Base-by-base conservation (phyloP, 1,139 yeast species). In the Geotrichum armillariae region DNA sequence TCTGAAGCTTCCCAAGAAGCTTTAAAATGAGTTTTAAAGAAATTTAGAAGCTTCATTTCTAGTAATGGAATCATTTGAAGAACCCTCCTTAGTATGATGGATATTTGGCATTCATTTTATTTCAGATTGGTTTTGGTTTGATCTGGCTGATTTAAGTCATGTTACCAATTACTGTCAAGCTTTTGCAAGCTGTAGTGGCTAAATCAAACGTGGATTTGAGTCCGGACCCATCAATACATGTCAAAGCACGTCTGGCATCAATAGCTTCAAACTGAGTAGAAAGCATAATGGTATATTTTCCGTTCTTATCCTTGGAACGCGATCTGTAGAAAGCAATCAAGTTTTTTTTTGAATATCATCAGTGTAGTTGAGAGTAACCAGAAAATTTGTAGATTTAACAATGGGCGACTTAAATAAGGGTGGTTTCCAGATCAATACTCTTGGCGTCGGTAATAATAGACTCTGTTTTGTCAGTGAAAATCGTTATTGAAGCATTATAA, bases 271-370 rank as follows among this genome's bases (percentile, higher is more conserved):
- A 85, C 69, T 89, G 96, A 8, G 96, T 87, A 37, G 94, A 82
- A 31, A 88, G 82, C 76, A 87, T 78, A 59, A 77, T 77, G 59
- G 81, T 79, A 31, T 78, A 78, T 48, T 74, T 73, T n/a, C 86
- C 89, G 18, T 74, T 67, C 5, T 62, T 54, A 56, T 80, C 77
- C 57, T 71, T 69, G 66, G 87, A 88, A 41, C 79, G 71, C 4
- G 95, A 85, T 60, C 87, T 76, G 72, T 89, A 89, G 70, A 89
- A 88, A 6, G 95, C 96, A 35, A 89, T 87, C 95, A 88, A 86
- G 62, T 82, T 80, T 47, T 75, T 75, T 65, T 81, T n/a, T n/a
- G 81, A 56, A 82, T 72, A 18, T 66, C 63, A 37, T 82, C 87
- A 3, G 58, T 55, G 58, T 75, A 81, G 14, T 66, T 61, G 34